These are phyloP conservation scores for Botrytis sinoallii DNA, from an alignment of 2,329 filamentous ascomycete species.

Conservation along the genomic window DNA sequence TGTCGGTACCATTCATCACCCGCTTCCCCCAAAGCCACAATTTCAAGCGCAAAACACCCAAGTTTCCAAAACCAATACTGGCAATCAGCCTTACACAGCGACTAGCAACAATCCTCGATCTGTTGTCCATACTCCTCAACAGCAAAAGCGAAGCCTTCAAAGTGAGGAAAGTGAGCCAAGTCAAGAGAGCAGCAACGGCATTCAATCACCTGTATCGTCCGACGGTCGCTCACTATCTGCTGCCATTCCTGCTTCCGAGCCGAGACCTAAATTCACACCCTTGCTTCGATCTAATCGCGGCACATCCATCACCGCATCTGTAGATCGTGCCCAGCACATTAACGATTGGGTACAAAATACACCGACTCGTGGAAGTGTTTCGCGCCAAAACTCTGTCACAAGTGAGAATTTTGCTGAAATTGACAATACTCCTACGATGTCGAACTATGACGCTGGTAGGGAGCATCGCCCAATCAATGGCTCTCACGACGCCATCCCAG, in stretches of 20 bases:
- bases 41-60: background rate
- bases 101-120: background rate
- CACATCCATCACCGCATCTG: constrained; percentile 22
- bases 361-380: constrained; percentile 9
- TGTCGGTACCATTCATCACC: background rate
- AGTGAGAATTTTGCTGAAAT: background rate
- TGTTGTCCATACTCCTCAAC: constrained; percentile 2
- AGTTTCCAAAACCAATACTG: background rate
- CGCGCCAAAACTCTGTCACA: background rate
- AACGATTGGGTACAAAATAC: constrained; percentile 25
- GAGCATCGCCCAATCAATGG: background rate
- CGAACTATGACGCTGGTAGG: background rate
- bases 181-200: background rate
- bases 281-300: constrained; percentile 28
- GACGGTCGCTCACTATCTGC: background rate
- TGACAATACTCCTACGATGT: constrained; percentile 12
- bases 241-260: constrained; percentile 23
- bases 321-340: constrained; percentile 25
- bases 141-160: background rate
- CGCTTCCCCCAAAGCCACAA: constrained; percentile 8
- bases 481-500: background rate
- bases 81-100: background rate
- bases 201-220: background rate
- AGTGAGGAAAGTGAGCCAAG: background rate
- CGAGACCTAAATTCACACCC: constrained; percentile 23